These are phyloP conservation scores for Macrophomina pseudophaseolina DNA, from an alignment of 2,329 filamentous ascomycete genomes.

Conservation along the genomic window DNA sequence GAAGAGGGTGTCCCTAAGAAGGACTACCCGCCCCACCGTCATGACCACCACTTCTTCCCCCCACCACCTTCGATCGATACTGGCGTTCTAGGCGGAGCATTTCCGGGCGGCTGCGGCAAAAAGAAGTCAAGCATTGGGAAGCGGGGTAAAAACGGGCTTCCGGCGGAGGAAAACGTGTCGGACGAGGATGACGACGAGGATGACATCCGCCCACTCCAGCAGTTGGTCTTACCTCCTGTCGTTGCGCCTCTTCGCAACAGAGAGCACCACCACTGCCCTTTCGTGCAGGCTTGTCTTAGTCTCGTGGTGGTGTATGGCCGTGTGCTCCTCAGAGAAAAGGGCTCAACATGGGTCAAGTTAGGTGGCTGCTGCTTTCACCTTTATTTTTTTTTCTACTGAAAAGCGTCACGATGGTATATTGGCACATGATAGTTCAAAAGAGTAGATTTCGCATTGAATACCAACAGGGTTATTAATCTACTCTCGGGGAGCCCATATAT, in stretches of 20 bases:
- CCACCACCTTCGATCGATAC: constrained; percentile 13
- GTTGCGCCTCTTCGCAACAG: neutral
- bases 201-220: constrained; percentile 56
- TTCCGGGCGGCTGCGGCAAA: constrained; percentile 28
- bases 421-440: neutral
- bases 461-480: neutral
- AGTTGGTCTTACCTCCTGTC: constrained; percentile 67
- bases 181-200: constrained; percentile 69
- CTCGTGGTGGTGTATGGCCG: constrained; percentile 49
- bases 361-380: constrained; percentile 60
- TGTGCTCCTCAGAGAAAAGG: neutral
- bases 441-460: constrained; percentile 15
- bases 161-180: constrained; percentile 61
- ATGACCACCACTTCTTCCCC: constrained; percentile 15
- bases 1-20: constrained; percentile 66
- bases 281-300: neutral
- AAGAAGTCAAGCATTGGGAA: constrained; percentile 45
- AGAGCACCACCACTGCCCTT: constrained; percentile 32
- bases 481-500: neutral
- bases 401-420: constrained; percentile 3
- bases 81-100: constrained; percentile 24
- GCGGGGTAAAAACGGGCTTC: constrained; percentile 41
- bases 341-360: constrained; percentile 61
- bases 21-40: constrained; percentile 39
- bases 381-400: neutral